Conservation (phyloP, 768 basidiomycete genomes). For the Trametes cingulata region DNA sequence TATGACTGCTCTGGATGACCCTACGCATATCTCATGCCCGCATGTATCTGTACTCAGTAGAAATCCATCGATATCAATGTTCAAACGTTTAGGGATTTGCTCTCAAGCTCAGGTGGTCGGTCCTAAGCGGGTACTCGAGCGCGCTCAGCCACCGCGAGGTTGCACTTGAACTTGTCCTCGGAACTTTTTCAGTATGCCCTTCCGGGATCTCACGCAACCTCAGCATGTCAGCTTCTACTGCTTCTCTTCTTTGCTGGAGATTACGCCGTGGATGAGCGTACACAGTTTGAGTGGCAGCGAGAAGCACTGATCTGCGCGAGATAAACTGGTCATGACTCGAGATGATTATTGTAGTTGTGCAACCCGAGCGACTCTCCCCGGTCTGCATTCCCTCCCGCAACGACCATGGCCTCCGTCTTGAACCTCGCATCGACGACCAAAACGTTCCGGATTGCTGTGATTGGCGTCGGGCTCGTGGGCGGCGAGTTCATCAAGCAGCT, state of each 20-base stretch:
- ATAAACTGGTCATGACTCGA: slow-evolving; percentile 14
- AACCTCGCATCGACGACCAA: slow-evolving; percentile 19
- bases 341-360: not conserved
- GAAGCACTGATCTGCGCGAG: not conserved
- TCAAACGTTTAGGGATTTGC: too few species aligned
- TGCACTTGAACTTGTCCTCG: too few species aligned
- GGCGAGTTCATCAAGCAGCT: slow-evolving; percentile 84
- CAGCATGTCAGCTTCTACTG: not conserved
- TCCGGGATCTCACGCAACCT: not conserved
- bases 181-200: too few species aligned
- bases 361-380: not conserved
- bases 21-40: slow-evolving; percentile 2
- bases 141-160: too few species aligned
- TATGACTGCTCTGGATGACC: not conserved
- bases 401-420: slow-evolving; percentile 11
- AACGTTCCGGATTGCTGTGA: slow-evolving; percentile 62
- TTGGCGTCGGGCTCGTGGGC: slow-evolving; percentile 94
- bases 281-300: not conserved
- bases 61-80: not conserved
- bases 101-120: too few species aligned
- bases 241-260: too few species aligned
- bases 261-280: not conserved
- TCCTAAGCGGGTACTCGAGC: too few species aligned
- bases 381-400: not conserved
- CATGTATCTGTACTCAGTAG: slow-evolving; percentile 14